Evolutionary conservation across 1,284 basidiomycete genomes (phyloP), one percentile per base, ranked within the genome.

Genomic region (Boletus semigastroideus): DNA sequence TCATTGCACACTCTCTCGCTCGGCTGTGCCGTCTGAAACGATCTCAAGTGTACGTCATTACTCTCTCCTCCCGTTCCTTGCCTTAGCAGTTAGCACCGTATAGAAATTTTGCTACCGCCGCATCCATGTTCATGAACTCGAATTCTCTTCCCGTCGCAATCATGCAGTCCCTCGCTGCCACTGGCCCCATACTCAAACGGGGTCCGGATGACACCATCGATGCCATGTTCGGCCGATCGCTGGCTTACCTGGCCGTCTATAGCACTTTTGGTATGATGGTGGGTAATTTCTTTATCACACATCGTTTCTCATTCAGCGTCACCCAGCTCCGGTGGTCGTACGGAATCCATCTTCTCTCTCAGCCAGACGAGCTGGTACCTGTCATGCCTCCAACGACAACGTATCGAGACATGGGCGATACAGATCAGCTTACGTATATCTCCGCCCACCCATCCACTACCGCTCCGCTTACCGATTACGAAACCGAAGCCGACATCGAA

Each of bases 111-210:
- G 90, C 89, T 1, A 87, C 91, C 65, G 92, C 91, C 0, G 87
- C 91, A 0, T 78, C 87, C 19, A 90, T 88, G 84, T 92, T 92
- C 74, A 90, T 90, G 83, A 94, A 94, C 69, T 92, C 91, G 7
- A 98, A 98, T 67, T 94, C 92, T 6, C 78, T 98, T 2, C 94
- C 94, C 0, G 93, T 97, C 40, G 94, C 94, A 0, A 77, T 98
- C 34, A 88, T 92, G 83, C 91, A 96, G 71, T 90, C 86, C 55
- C 82, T 98, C 22, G 92, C 92, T 6, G 74, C 88, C 48, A 89
- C 90, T 11, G 92, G 97, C 0, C 88, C 89, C 0, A 84, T 84
- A 12, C 77, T 98, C 30, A 86, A 89, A 64, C 95, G 94, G 92
- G 87, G 81, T 14, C 67, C 79, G 6, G 84, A 90, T 49, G 94